These are phyloP conservation scores for Cercospora sp. DNA, from an alignment of 2,329 filamentous ascomycete genomes.

Conservation along the genomic window DNA sequence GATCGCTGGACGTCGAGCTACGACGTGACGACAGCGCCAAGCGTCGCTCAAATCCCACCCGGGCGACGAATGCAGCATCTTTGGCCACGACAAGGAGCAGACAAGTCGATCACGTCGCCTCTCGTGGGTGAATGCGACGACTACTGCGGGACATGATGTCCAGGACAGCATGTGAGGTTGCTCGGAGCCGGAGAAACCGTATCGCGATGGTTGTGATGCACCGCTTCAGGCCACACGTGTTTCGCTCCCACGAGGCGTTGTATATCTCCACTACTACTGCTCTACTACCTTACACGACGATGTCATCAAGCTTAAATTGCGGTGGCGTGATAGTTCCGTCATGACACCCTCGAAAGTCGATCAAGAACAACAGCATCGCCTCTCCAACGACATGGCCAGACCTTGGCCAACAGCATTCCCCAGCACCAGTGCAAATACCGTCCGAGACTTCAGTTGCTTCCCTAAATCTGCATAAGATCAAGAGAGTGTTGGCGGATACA, in stretches of 20 bases:
- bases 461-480: neutral
- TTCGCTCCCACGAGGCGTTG: neutral
- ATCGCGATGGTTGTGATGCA: neutral
- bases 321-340: neutral
- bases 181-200: neutral
- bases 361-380: neutral
- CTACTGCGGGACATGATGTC: neutral
- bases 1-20: slow-evolving; percentile 6
- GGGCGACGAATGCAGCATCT: neutral
- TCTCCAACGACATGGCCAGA: neutral
- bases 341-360: neutral
- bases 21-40: slow-evolving; percentile 1
- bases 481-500: slow-evolving; percentile 22
- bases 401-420: neutral
- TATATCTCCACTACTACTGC: neutral
- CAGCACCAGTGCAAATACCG: neutral
- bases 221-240: neutral
- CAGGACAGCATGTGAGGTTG: slow-evolving; percentile 1
- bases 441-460: neutral
- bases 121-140: neutral
- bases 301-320: too few species aligned
- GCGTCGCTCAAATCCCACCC: slow-evolving; percentile 3
- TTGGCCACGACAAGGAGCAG: neutral
- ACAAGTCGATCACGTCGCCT: neutral
- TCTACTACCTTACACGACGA: neutral